Conservation (phyloP, 345 rosid species). For the Fremontodendron californicum region DNA sequence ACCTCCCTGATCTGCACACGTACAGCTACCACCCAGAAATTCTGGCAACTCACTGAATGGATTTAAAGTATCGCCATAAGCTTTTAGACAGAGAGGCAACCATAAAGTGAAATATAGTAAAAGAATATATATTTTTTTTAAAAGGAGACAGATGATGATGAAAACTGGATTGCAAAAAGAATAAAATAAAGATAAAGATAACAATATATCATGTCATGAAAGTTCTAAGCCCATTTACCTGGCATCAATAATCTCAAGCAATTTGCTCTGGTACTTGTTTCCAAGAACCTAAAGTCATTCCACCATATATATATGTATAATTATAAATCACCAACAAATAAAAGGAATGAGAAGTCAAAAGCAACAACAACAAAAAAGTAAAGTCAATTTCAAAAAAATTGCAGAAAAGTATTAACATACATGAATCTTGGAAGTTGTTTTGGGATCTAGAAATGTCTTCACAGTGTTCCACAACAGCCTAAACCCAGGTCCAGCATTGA, state of each 20-base stretch:
- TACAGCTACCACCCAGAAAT: slow-evolving; percentile 90
- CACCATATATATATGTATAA: slow-evolving; percentile 8
- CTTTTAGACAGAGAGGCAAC: background rate
- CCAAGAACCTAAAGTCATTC: slow-evolving; percentile 75
- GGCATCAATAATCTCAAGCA: slow-evolving; percentile 88
- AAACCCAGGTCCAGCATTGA: slow-evolving; percentile 94
- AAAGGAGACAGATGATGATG: background rate
- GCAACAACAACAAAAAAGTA: background rate
- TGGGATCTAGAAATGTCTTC: slow-evolving; percentile 86
- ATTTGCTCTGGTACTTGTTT: slow-evolving; percentile 72
- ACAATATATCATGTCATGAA: background rate
- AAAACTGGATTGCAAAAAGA: background rate
- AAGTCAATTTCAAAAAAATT: background rate
- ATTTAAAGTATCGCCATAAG: background rate
- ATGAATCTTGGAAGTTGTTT: slow-evolving; percentile 92
- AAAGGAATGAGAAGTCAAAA: background rate
- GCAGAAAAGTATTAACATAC: slow-evolving; percentile 35
- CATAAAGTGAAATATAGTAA: background rate
- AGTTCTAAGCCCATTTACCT: slow-evolving; percentile 40
- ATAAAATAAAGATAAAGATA: slow-evolving; percentile 4
- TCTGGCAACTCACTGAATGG: slow-evolving; percentile 83
- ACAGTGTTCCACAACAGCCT: slow-evolving; percentile 89
- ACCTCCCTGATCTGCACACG: slow-evolving; percentile 85
- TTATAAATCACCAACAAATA: background rate
- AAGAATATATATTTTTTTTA: background rate